Base-by-base conservation (phyloP, 2,329 filamentous ascomycete genomes). In the Dactylellina cionopaga region DNA sequence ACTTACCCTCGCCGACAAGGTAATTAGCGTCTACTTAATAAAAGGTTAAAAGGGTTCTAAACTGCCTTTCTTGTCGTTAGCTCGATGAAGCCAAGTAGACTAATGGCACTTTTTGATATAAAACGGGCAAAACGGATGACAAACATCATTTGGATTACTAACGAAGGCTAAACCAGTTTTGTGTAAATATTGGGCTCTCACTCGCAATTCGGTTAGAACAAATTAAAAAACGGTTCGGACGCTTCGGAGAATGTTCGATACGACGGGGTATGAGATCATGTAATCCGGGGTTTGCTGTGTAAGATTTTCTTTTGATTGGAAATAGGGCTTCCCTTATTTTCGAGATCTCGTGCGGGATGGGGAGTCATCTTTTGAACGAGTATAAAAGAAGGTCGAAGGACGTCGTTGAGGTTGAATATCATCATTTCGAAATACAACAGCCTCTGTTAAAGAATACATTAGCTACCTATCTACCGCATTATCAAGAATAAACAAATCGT, bases 231-330 rank as follows among this genome's bases (percentile, higher is more conserved):
- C 43, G 24, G 4, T 10, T 43, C 60, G 60, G 60, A 49, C 47
- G 52, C 15, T 37, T 66, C 62, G 51, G 62, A 65, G 49, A 49
- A 41, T 11, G 22, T 55, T 64, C n/a, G n/a, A 44, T 54, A 31
- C 9, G 24, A 47, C 13, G 7, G 35, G 27, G 31, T 37, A 37
- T 64, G 46, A 54, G 46, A 54, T 65, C 49, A 55, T 46, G 31
- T 66, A 66, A 66, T 66, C 51, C 24, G 51, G 51, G 31, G 56
- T 65, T 17, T 15, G 29, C 6, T 51, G 44, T 47, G 39, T 46
- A 37, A 54, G 47, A 5, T 46, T 5, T 5, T 29, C 35, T 7
- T 13, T 10, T 54, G 60, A 56, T 55, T 55, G 22, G 39, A 56
- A 56, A 56, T 56, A 3, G 7, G 37, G 19, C 5, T 24, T 9